Conservation (phyloP, 202 grass and related monocot genomes). For the Zoysia matrella region DNA sequence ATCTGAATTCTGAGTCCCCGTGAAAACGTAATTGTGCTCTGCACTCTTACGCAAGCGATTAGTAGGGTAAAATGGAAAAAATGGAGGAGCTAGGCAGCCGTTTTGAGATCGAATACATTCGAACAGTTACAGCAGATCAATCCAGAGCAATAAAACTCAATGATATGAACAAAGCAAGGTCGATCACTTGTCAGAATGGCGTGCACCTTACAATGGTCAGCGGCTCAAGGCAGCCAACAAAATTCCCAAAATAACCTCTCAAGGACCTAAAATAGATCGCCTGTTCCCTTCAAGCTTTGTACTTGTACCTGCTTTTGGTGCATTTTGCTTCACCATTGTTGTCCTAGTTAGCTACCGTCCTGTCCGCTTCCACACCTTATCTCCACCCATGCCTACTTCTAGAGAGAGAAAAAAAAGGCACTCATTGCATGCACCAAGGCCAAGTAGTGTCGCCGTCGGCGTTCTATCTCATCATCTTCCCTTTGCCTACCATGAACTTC, state of each 20-base stretch:
- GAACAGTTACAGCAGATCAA: conserved; percentile 8
- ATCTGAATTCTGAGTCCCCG: no score
- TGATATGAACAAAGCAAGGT: conserved; percentile 25
- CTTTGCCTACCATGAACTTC: conserved; percentile 5
- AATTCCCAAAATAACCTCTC: conserved; percentile 30
- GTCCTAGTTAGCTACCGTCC: conserved; percentile 55
- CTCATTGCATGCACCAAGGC: conserved; percentile 39
- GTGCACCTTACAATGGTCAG: conserved; percentile 53
- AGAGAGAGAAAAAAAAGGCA: conserved; percentile 19
- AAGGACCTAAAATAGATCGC: conserved; percentile 42
- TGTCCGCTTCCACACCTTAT: conserved; percentile 14
- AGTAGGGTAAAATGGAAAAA: background rate
- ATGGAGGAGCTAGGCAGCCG: background rate
- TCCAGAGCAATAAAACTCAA: background rate
- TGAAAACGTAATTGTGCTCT: background rate
- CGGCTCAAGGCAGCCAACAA: conserved; percentile 21
- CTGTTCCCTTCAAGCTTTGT: conserved; percentile 39
- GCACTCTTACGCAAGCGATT: no score
- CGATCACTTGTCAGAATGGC: conserved; percentile 36
- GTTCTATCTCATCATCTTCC: conserved; percentile 14
- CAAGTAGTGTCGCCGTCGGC: conserved; percentile 16
- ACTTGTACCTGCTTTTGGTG: conserved; percentile 48
- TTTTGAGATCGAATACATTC: background rate
- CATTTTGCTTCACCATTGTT: conserved; percentile 48
- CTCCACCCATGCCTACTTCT: conserved; percentile 32